Evolutionary conservation across 148 eudicot genomes (phyloP).

Genomic region (Hydrangea macrophylla): DNA sequence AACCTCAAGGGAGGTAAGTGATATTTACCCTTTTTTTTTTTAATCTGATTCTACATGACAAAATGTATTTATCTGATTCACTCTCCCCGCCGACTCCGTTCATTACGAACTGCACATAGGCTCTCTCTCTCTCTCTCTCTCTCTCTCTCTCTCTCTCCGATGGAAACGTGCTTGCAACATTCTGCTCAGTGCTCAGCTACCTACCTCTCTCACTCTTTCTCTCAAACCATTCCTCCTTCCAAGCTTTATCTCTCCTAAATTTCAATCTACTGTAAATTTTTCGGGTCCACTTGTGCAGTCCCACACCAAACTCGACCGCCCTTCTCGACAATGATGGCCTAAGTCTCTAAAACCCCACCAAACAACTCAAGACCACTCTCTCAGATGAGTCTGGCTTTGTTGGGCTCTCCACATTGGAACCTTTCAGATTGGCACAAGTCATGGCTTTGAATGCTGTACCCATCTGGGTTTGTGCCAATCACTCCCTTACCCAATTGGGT

Average conservation of each 20-base stretch:
- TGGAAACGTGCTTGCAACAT: conserved; percentile 11
- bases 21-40: too few relatives aligned
- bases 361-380: background rate
- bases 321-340: conserved; percentile 6
- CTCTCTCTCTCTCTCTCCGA: conserved; percentile 10
- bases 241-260: background rate
- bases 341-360: background rate
- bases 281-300: too few relatives aligned
- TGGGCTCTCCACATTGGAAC: conserved; percentile 5
- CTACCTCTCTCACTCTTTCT: conserved; percentile 13
- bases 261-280: background rate
- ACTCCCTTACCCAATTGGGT: conserved; percentile 21
- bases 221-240: background rate
- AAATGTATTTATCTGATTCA: background rate
- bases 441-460: conserved; percentile 30
- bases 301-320: too few relatives aligned
- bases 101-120: background rate
- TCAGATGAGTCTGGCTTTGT: background rate
- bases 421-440: too few relatives aligned
- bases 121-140: too few relatives aligned
- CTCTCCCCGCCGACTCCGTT: background rate
- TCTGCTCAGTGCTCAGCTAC: too few relatives aligned
- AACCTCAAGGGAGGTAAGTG: too few relatives aligned
- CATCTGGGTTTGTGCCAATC: conserved; percentile 25
- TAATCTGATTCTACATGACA: too few relatives aligned